Evolutionary conservation across 345 rosid genomes (phyloP), one percentile per base, ranked within the genome.

Genomic region (Conringia planisiliqua): DNA sequence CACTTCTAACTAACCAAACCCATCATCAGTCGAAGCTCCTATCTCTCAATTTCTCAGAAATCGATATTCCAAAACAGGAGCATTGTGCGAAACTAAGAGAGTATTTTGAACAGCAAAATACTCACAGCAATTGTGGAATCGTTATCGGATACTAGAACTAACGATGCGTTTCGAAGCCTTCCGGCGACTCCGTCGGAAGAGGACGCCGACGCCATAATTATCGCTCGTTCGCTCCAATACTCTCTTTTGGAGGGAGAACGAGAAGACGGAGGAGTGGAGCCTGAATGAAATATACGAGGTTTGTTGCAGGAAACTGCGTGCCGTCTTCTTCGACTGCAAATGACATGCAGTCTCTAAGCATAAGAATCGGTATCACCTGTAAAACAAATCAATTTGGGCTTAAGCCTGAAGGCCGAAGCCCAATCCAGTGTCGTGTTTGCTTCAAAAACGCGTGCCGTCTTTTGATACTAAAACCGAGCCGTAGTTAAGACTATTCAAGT

Each of bases 61-160:
- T 32, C 40, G 9, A 60, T 62, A 33, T 12, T 32, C 46, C 46
- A 18, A 6, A 46, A 14, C 7, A 17, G 50, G 43, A 26, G 35
- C 67, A 27, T 63, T 6, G 30, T 0, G 70, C 56, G 12, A n/a
- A 42, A 40, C 29, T 4, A 29, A 50, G 56, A 24, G 14, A 12
- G 57, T 29, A 7, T 17, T 35, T 71, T 55, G 42, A 71, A 59
- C 12, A 48, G 38, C 24, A 33, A 13, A 30, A 50, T 20, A 78
- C 89, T 80, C 77, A 94, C 98, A 6, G 81, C 32, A 26, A 84
- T 67, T 39, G 86, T 80, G 57, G 89, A 60, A 50, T 85, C 83
- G 75, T 74, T 84, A 2, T 92, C 99, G 40, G 81, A 64, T 14
- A 62, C 76, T 11, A 90, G 83, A 30, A 78, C 80, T 16, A 79